Evolutionary conservation across 352 stramenopile species (phyloP).

Genomic region (Globisporangium takayamanum): DNA sequence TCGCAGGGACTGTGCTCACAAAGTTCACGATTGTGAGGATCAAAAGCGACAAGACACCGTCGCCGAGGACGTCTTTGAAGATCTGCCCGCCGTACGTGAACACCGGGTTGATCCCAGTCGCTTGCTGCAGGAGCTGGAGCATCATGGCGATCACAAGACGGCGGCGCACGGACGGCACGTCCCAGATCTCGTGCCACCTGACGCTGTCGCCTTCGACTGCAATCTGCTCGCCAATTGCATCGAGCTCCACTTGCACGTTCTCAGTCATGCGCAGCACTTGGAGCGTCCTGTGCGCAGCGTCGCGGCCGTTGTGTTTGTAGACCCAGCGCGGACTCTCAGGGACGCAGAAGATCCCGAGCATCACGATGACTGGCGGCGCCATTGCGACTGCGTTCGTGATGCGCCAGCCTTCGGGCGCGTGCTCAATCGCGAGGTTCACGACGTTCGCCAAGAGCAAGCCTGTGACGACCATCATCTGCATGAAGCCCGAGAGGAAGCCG

Average conservation of each 20-base stretch:
- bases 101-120: constrained; percentile 31
- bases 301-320: constrained; percentile 32
- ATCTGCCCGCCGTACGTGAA: constrained; percentile 29
- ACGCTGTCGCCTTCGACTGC: constrained; percentile 20
- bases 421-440: constrained; percentile 22
- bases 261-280: constrained; percentile 24
- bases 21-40: constrained; percentile 20
- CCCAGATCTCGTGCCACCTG: constrained; percentile 29
- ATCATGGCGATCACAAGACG: constrained; percentile 29
- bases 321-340: constrained; percentile 46
- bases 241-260: constrained; percentile 23
- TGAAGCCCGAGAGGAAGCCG: constrained; percentile 31
- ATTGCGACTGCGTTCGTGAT: constrained; percentile 26
- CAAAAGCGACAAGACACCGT: constrained; percentile 25
- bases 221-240: constrained; percentile 42
- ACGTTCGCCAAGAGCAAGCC: constrained; percentile 36
- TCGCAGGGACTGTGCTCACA: constrained; percentile 27
- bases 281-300: constrained; percentile 21
- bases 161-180: constrained; percentile 5
- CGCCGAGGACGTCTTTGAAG: constrained; percentile 28
- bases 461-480: constrained; percentile 37
- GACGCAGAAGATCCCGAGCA: constrained; percentile 37
- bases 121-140: constrained; percentile 41
- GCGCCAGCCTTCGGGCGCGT: constrained; percentile 24
- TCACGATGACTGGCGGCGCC: constrained; percentile 28